These are phyloP conservation scores for Cornus florida DNA, from an alignment of 148 eudicot species.

Conservation along the genomic window DNA sequence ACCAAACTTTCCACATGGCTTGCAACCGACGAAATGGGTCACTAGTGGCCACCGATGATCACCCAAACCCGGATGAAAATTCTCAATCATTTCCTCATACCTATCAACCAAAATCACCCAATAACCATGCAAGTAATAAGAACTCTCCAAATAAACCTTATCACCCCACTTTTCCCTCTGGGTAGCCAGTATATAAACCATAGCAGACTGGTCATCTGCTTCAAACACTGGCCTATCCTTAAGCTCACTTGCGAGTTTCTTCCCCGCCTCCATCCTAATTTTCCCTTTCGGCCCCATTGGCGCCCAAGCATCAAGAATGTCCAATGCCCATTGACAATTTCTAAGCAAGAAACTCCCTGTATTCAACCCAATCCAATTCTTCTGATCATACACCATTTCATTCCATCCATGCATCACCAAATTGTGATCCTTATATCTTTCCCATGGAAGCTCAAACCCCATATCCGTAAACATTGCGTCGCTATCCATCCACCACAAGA, in stretches of 20 bases:
- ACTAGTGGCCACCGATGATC: conserved; percentile 66
- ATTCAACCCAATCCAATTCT: conserved; percentile 66
- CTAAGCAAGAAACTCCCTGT: conserved; percentile 67
- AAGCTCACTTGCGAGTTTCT: conserved; percentile 35
- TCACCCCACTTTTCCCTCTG: conserved; percentile 50
- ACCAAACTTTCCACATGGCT: conserved; percentile 53
- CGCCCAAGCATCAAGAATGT: conserved; percentile 56
- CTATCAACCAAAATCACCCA: conserved; percentile 58
- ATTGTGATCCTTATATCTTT: conserved; percentile 46
- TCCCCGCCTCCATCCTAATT: conserved; percentile 52
- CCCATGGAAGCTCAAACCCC: conserved; percentile 61
- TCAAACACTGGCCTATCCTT: conserved; percentile 57
- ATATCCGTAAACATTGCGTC: conserved; percentile 71
- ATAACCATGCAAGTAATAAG: conserved; percentile 54
- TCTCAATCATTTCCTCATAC: conserved; percentile 50
- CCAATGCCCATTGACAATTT: conserved; percentile 70
- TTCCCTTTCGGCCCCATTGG: conserved; percentile 63
- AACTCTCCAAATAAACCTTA: conserved; percentile 57
- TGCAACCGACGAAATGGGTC: conserved; percentile 69
- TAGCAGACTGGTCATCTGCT: conserved; percentile 60
- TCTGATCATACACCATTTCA: conserved; percentile 49
- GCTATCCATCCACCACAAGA: conserved; percentile 67
- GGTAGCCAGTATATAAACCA: conserved; percentile 51
- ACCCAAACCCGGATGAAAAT: conserved; percentile 46
- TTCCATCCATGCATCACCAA: conserved; percentile 61